These are phyloP conservation scores for Russula emetica DNA, from an alignment of 768 basidiomycete species.

Conservation along the genomic window DNA sequence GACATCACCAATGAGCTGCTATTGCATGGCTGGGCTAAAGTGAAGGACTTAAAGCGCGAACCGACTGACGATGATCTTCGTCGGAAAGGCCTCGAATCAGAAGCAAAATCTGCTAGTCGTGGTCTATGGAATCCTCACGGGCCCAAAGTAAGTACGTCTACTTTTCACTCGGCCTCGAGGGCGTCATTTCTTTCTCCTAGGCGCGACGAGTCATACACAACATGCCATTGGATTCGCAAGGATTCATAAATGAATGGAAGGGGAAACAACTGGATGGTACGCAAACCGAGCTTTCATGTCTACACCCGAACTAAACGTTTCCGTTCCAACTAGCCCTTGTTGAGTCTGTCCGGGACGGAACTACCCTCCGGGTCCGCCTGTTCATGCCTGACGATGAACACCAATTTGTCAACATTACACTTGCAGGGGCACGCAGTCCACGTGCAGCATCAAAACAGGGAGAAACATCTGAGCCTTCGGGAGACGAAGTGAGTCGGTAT, in stretches of 20 bases:
- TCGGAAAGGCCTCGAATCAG: conserved; percentile 68
- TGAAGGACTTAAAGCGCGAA: conserved; percentile 84
- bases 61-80: conserved; percentile 72
- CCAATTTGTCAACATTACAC: conserved; percentile 80
- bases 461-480: conserved; percentile 76
- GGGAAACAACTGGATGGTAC: conserved; percentile 85
- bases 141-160: conserved; percentile 47
- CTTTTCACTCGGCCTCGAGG: background rate
- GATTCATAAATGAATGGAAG: conserved; percentile 88
- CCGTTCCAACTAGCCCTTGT: conserved; percentile 60
- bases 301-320: background rate
- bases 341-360: conserved; percentile 91
- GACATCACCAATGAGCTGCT: conserved; percentile 78
- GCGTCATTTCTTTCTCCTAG: conserved; percentile 37
- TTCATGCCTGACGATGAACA: conserved; percentile 86
- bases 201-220: conserved; percentile 70
- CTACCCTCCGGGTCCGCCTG: conserved; percentile 82
- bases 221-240: conserved; percentile 87
- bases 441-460: conserved; percentile 67
- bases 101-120: conserved; percentile 68
- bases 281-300: conserved; percentile 27
- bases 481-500: conserved; percentile 69
- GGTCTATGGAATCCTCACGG: conserved; percentile 87
- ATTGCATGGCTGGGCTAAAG: conserved; percentile 86
- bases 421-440: conserved; percentile 77